Evolutionary conservation across 2,329 filamentous ascomycete species (phyloP).

Genomic region (Claviceps sp.): DNA sequence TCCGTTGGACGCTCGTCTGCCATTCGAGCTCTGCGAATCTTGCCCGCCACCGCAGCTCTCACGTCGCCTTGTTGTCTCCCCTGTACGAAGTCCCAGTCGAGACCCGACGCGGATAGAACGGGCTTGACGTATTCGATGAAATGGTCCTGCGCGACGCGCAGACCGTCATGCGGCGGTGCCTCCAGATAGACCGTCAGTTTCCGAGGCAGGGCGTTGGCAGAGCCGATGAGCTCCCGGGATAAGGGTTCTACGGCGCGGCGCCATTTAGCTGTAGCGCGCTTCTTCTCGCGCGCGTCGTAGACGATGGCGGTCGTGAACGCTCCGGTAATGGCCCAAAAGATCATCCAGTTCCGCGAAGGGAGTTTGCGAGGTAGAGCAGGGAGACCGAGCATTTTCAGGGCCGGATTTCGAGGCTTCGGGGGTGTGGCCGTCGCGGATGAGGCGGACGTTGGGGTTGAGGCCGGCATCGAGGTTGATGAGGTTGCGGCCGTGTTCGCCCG

Average conservation of each 20-base stretch:
- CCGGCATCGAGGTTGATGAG: neutral
- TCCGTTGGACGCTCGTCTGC: slow-evolving; percentile 40
- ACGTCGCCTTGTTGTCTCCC: slow-evolving; percentile 88
- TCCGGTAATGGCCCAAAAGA: slow-evolving; percentile 72
- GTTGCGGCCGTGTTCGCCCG: slow-evolving; percentile 4
- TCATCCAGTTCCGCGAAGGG: slow-evolving; percentile 94
- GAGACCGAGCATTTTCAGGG: slow-evolving; percentile 68
- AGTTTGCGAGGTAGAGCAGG: slow-evolving; percentile 72
- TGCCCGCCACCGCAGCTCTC: slow-evolving; percentile 72
- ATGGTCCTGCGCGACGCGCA: slow-evolving; percentile 79
- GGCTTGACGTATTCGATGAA: slow-evolving; percentile 96
- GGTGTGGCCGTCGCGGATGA: slow-evolving; percentile 16
- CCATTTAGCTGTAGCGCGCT: slow-evolving; percentile 75
- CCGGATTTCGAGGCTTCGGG: slow-evolving; percentile 47
- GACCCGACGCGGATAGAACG: slow-evolving; percentile 70
- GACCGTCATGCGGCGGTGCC: slow-evolving; percentile 72
- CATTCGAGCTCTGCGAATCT: slow-evolving; percentile 58
- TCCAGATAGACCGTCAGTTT: slow-evolving; percentile 78
- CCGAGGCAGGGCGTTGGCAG: slow-evolving; percentile 59
- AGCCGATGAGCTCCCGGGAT: slow-evolving; percentile 57
- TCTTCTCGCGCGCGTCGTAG: slow-evolving; percentile 89
- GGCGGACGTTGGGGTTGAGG: slow-evolving; percentile 13
- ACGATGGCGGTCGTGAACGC: slow-evolving; percentile 68
- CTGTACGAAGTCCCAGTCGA: slow-evolving; percentile 95
- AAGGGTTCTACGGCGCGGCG: slow-evolving; percentile 73